Percentiles rank a stretch among this genome's conserved stretches.
Evolutionary conservation across 768 basidiomycete species (phyloP).

Genomic region (Russula vinacea): DNA sequence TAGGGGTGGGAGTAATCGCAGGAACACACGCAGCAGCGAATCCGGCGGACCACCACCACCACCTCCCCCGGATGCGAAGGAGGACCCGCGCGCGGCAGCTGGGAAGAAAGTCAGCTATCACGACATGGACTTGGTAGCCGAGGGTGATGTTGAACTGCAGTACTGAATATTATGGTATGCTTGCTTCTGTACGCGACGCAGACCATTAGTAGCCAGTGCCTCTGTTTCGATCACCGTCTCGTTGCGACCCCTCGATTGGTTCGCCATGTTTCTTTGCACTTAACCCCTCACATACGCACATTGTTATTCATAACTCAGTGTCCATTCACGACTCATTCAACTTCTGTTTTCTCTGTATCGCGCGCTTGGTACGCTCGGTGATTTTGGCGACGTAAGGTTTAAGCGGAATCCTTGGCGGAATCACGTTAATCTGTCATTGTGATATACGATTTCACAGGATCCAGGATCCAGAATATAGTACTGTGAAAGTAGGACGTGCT

Average conservation of each 20-base stretch:
- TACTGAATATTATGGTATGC: conserved; percentile 33
- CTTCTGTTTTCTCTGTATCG: conserved; percentile 6
- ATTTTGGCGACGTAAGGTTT: conserved; percentile 4
- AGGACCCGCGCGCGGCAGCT: conserved; percentile 87
- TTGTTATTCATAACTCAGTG: conserved; percentile 27
- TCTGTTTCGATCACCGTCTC: neutral
- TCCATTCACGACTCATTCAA: conserved; percentile 17
- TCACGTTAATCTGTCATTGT: conserved; percentile 13
- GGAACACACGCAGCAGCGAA: conserved; percentile 34
- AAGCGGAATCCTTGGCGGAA: neutral
- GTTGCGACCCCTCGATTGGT: conserved; percentile 6
- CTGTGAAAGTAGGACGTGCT: neutral
- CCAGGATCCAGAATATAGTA: neutral
- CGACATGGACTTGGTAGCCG: conserved; percentile 92
- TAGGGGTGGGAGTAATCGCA: conserved; percentile 41
- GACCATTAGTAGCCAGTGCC: neutral
- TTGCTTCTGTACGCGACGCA: neutral
- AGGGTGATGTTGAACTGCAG: conserved; percentile 49
- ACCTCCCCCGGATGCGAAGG: conserved; percentile 84
- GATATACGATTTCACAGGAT: conserved; percentile 15
- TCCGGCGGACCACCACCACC: conserved; percentile 60
- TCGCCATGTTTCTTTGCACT: conserved; percentile 17
- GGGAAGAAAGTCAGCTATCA: conserved; percentile 90
- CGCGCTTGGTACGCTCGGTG: neutral
- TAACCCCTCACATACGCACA: conserved; percentile 20